These are phyloP conservation scores for Kewa caespitosa DNA, from an alignment of 179 eudicot species.

Conservation along the genomic window DNA sequence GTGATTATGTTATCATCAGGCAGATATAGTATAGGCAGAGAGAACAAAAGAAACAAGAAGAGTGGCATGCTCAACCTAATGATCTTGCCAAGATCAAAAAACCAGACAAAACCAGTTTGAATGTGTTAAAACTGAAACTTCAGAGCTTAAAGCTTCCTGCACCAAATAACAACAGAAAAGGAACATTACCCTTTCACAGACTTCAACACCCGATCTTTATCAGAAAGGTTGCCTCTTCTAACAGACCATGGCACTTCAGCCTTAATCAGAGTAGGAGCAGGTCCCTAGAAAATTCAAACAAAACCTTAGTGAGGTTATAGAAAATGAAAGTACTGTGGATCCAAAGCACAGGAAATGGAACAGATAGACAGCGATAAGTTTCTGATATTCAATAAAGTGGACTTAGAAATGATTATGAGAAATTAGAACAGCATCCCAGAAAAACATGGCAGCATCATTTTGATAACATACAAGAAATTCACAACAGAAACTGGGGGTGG, in stretches of 20 bases:
- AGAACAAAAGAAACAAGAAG: no score
- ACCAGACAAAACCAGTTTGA: background rate
- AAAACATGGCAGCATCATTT: no score
- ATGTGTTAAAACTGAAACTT: background rate
- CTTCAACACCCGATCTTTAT: slow-evolving; percentile 88
- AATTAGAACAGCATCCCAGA: no score
- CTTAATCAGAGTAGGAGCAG: slow-evolving; percentile 74
- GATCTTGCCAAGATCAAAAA: background rate
- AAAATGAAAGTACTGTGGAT: no score
- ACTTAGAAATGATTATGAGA: no score
- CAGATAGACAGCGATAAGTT: no score
- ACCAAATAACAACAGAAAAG: background rate
- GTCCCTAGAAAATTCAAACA: slow-evolving; percentile 50
- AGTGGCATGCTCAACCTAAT: background rate
- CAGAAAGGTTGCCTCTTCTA: slow-evolving; percentile 76
- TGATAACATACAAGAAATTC: no score
- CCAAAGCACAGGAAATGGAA: background rate
- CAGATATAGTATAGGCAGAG: no score
- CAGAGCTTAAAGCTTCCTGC: background rate
- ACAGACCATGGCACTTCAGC: slow-evolving; percentile 99
- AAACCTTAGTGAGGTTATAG: slow-evolving; percentile 3
- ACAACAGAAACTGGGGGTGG: no score
- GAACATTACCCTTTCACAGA: slow-evolving; percentile 86
- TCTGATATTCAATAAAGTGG: background rate
- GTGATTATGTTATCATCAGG: background rate